Evolutionary conservation across 768 basidiomycete genomes (phyloP), one percentile per base, ranked within the genome.

Genomic region (Hydnomerulius pinastri): DNA sequence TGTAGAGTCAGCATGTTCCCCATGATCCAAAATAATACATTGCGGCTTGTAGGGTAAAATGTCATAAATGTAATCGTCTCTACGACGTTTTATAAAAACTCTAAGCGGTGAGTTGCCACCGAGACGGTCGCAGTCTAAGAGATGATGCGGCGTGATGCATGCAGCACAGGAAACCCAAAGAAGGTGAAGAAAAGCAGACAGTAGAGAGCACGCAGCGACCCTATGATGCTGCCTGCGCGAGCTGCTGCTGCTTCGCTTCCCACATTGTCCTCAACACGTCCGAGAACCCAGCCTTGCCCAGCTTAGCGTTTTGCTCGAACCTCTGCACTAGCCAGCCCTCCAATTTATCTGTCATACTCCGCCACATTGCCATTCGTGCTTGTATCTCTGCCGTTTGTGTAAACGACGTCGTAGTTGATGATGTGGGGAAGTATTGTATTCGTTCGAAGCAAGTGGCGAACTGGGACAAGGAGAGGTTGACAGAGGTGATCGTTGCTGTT

Each of bases 401-500:
- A 66, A 98, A 98, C 24, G 76, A 62, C 8, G 93, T 97, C 40
- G 80, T 77, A 41, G 77, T 71, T 20, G 73, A 61, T 1, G 81
- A 77, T n/a, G 77, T 71, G 1, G 94, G 95, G 1, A 78, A 76
- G 66, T 98, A 98, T 48, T 82, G 84, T 70, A 98, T 94, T 59
- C 82, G 83, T 71, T 98, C 95, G 58, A 90, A 84, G 65, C 92
- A 96, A 32, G 87, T 91, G 55, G 92, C 88, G 61, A 96, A 94
- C 72, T 96, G 92, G n/a, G 92, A 93, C 24, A 97, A 74, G 11
- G 90, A 91, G 43, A 98, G 86, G 73, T 98, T 98, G 71, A 93
- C 87, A 24, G 92, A 93, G 29, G 90, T 91, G 56, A 92, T 89
- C 33, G 87, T 87, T 40, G 90, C 87, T 27, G 78, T 83, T 70